Conservation (phyloP, 2,329 filamentous ascomycete species). For the Hypoxylon sp. region DNA sequence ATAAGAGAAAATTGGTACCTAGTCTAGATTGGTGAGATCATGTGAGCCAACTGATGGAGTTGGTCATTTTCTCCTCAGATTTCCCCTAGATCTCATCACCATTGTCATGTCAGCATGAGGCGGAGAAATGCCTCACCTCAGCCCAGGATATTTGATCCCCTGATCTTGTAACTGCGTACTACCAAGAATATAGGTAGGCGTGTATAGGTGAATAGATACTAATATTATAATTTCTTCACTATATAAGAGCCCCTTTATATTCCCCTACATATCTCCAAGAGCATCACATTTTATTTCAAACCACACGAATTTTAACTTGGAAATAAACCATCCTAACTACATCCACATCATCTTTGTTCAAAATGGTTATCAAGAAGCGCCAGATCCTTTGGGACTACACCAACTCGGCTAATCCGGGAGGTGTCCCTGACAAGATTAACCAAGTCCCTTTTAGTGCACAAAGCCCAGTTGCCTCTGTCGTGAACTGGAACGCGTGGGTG, state of each 20-base stretch:
- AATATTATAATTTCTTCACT: too few relatives aligned
- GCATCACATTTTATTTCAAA: too few relatives aligned
- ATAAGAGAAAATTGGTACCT: too few relatives aligned
- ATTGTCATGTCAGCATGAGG: slow-evolving; percentile 18
- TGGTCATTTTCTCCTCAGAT: too few relatives aligned
- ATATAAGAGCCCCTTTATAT: slow-evolving; percentile 9
- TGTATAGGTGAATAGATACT: too few relatives aligned
- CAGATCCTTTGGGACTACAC: slow-evolving; percentile 56
- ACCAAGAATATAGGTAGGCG: too few relatives aligned
- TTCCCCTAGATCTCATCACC: too few relatives aligned
- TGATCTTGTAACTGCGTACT: not conserved
- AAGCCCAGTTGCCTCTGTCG: slow-evolving; percentile 46
- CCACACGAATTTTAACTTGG: not conserved
- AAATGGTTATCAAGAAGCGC: slow-evolving; percentile 48
- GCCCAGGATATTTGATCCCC: not conserved
- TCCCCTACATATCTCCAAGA: not conserved
- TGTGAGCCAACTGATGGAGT: too few relatives aligned
- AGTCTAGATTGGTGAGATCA: too few relatives aligned
- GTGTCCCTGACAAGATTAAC: slow-evolving; percentile 48
- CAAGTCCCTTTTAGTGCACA: slow-evolving; percentile 46
- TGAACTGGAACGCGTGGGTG: slow-evolving; percentile 43
- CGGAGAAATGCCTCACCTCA: slow-evolving; percentile 21
- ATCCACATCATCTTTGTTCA: slow-evolving; percentile 3
- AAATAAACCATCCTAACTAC: too few relatives aligned
- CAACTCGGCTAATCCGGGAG: slow-evolving; percentile 45